Evolutionary conservation across 108 stramenopile genomes (phyloP), one percentile per base, ranked within the genome.

Genomic region (Fragilariopsis cylindrus): DNA sequence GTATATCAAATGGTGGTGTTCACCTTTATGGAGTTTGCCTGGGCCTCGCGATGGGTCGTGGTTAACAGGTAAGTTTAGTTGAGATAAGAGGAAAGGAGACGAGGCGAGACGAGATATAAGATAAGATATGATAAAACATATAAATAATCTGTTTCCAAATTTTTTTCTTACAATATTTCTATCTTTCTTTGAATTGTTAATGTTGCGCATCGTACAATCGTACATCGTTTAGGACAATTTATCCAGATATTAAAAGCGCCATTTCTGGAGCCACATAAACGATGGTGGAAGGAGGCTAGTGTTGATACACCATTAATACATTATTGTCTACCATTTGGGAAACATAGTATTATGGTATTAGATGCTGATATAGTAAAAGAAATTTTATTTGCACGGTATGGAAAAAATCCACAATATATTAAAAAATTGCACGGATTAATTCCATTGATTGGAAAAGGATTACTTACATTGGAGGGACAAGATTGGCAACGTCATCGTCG

Each of bases 401-500:
- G 74, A 46, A 41, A 77, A 53, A 66, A 65, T 6, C 76, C 79
- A 15, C 71, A 75, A 55, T 89, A 74, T 60, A 16, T 43, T 9
- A 89, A 89, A 47, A 60, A 53, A 3, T 44, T 75, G 3, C 18
- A 7, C 5, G 53, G 46, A 7, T 4, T 81, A 21, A 53, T 48
- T 40, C 57, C 76, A 40, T 57, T 83, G 1, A 50, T 86, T 3
- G 89, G 89, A 19, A 21, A 73, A 16, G 89, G 89, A 6, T 60
- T 90, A 66, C 81, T 90, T 6, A 82, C 86, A 11, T 46, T 84
- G 11, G 83, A 90, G 41, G 89, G 89, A 18, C 60, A 55, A 40
- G 74, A 77, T n/a, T 90, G 86, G 86, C 75, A 72, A 41, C 77
- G 86, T 12, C 89, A 90, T 66, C 75, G 89, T 43, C 70, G 80